Evolutionary conservation across 257 asterid species (phyloP).

Genomic region (Nyctanthes arbortristis): DNA sequence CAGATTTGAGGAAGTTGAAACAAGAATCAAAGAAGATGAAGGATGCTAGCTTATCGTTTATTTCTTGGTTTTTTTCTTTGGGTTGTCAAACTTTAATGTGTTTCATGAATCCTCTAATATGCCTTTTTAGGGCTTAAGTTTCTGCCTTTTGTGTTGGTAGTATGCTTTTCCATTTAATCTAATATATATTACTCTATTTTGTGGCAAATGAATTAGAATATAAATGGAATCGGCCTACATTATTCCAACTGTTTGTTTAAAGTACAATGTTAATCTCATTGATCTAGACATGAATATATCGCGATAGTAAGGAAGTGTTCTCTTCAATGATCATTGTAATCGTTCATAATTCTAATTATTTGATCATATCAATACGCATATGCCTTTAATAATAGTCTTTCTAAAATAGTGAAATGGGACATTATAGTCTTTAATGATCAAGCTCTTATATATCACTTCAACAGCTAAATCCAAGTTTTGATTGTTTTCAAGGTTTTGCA

Average conservation of each 20-base stretch:
- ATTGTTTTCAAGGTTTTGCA: no score
- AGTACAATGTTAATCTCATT: not conserved
- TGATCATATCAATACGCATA: no score
- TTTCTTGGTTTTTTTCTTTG: not conserved
- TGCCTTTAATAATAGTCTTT: no score
- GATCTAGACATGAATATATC: not conserved
- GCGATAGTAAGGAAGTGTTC: no score
- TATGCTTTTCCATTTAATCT: not conserved
- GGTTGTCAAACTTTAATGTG: no score
- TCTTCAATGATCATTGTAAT: no score
- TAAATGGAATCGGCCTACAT: not conserved
- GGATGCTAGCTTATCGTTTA: not conserved
- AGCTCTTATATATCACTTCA: no score
- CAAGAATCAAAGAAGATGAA: not conserved
- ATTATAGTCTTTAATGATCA: no score
- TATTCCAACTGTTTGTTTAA: not conserved
- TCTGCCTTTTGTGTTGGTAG: not conserved
- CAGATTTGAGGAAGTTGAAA: slow-evolving; percentile 4
- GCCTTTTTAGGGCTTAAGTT: not conserved
- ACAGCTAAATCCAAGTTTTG: no score
- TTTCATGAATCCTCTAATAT: not conserved
- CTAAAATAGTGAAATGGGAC: no score
- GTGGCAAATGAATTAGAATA: not conserved
- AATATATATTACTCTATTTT: not conserved
- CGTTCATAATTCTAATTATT: no score